phyloP scores from a whole-genome alignment of 768 basidiomycete species.

The Termitomyces sp. region DNA sequence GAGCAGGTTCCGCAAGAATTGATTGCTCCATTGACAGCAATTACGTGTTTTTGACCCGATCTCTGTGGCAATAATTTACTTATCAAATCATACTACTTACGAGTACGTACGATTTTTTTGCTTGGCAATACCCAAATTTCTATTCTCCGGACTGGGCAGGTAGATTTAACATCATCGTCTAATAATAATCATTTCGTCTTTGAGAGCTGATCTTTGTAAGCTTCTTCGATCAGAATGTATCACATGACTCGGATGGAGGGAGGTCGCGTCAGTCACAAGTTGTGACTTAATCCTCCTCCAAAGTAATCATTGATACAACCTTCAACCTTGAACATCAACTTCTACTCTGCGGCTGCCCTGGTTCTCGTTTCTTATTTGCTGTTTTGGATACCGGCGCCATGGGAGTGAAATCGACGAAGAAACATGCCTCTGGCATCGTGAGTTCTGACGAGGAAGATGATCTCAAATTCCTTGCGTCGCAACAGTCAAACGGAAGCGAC shows the following conservation, averaged over 20 bases:
- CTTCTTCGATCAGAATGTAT: background rate
- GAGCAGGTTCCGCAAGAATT: constrained; percentile 33
- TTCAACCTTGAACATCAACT: too few species aligned
- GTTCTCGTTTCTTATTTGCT: background rate
- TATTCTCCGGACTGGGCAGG: too few species aligned
- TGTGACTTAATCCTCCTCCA: too few species aligned
- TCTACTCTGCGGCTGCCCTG: background rate
- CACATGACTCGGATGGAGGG: too few species aligned
- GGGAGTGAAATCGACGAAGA: background rate
- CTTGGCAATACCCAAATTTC: background rate
- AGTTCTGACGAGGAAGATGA: constrained; percentile 9
- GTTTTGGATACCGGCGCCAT: background rate
- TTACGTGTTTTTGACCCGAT: background rate
- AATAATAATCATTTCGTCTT: too few species aligned
- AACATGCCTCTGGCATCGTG: background rate
- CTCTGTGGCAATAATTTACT: background rate
- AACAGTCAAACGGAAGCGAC: constrained; percentile 16
- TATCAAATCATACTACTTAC: background rate
- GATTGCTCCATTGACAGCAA: background rate
- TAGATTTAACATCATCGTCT: too few species aligned
- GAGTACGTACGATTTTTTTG: background rate
- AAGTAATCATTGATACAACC: too few species aligned
- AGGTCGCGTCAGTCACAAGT: background rate
- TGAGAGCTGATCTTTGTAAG: too few species aligned
- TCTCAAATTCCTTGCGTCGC: constrained; percentile 12